These are phyloP conservation scores for Pichia gijzeniarum DNA, from an alignment of 805 yeast species.

Conservation along the genomic window DNA sequence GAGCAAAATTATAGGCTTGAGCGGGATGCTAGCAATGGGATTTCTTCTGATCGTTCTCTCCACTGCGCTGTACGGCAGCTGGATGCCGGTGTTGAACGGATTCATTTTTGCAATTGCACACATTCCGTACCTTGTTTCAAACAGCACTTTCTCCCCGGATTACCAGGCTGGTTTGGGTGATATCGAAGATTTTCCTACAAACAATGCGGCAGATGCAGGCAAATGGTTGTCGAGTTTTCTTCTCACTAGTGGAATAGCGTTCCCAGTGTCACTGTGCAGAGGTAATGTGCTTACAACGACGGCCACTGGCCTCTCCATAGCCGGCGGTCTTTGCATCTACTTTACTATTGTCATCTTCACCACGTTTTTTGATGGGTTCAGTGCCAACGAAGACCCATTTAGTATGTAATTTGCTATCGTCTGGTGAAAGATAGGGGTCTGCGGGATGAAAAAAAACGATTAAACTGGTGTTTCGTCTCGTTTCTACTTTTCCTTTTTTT, in stretches of 20 bases:
- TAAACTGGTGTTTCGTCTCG: no score
- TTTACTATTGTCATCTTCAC: constrained; percentile 79
- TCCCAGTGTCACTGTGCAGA: constrained; percentile 76
- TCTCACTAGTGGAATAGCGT: constrained; percentile 63
- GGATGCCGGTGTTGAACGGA: constrained; percentile 79
- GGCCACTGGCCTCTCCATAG: constrained; percentile 70
- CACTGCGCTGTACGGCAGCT: constrained; percentile 81
- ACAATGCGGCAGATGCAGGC: constrained; percentile 65
- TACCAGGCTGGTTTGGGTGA: constrained; percentile 43
- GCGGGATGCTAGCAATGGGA: constrained; percentile 85
- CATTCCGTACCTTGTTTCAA: constrained; percentile 57
- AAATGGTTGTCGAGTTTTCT: constrained; percentile 73
- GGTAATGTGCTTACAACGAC: constrained; percentile 59
- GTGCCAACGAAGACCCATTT: constrained; percentile 32
- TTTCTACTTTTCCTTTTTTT: no score
- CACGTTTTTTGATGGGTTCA: constrained; percentile 60
- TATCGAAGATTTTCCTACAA: constrained; percentile 46
- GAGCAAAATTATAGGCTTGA: constrained; percentile 68
- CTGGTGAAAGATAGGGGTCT: neutral
- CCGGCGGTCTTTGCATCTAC: constrained; percentile 82
- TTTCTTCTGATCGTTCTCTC: constrained; percentile 82
- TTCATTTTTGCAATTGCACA: constrained; percentile 64
- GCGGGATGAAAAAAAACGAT: neutral
- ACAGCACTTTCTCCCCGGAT: constrained; percentile 32
- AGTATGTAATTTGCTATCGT: constrained; percentile 1